Percentiles rank a stretch among this genome's conserved stretches.
phyloP scores from a whole-genome alignment of 2,329 filamentous ascomycete species.

The Myriosclerotinia scirpicola region DNA sequence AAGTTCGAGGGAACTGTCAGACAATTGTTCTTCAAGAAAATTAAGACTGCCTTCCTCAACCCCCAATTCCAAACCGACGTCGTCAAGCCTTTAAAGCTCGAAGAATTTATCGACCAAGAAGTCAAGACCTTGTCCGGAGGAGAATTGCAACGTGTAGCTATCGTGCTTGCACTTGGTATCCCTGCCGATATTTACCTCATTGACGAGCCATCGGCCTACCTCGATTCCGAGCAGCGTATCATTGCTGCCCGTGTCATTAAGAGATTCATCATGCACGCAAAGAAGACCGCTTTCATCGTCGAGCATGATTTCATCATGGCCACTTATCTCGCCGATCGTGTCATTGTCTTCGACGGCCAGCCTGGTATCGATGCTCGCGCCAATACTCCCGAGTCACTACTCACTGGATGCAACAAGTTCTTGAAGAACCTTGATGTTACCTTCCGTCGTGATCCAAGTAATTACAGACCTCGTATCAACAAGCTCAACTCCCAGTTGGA shows the following conservation, averaged over 20 bases:
- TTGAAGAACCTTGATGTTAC: constrained; percentile 96
- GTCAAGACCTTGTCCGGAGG: constrained; percentile 98
- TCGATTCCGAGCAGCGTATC: constrained; percentile 99
- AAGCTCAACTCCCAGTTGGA: constrained; percentile 94
- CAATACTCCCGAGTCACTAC: constrained; percentile 84
- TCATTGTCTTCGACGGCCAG: constrained; percentile 97
- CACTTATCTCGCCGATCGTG: constrained; percentile 76
- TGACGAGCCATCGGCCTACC: constrained; percentile 94
- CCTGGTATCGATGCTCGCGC: constrained; percentile 86
- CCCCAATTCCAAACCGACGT: constrained; percentile 99
- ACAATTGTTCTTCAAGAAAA: constrained; percentile 99
- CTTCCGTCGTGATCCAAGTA: constrained; percentile 96
- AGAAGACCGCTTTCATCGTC: constrained; percentile 98
- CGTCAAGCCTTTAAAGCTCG: constrained; percentile 97
- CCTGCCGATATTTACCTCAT: constrained; percentile 98
- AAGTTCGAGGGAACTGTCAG: constrained; percentile 97
- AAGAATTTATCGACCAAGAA: constrained; percentile 99
- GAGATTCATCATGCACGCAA: constrained; percentile 99
- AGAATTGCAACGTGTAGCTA: constrained; percentile 98
- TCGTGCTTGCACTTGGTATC: constrained; percentile 91
- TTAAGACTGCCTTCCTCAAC: constrained; percentile 92
- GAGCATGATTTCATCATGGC: constrained; percentile 99
- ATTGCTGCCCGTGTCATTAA: constrained; percentile 97
- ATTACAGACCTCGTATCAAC: constrained; percentile 97
- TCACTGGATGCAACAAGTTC: constrained; percentile 93